These are phyloP conservation scores for Sclerotinia borealis DNA, from an alignment of 2,329 filamentous ascomycete genomes.

Conservation along the genomic window DNA sequence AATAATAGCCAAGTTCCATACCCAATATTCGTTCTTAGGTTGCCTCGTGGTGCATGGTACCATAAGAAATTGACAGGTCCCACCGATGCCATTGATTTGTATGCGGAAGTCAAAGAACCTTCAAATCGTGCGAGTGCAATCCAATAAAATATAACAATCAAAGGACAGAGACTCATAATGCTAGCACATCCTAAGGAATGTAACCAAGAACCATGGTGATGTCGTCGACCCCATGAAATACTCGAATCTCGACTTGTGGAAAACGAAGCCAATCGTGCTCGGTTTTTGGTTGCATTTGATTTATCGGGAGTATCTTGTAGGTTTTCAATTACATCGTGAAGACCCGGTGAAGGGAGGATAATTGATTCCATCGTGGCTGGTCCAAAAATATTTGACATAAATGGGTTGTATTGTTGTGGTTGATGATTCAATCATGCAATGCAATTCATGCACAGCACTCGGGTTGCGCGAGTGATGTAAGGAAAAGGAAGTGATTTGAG, in stretches of 20 bases:
- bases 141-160: conserved; percentile 25
- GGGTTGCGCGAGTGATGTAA: not conserved
- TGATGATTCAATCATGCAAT: not conserved
- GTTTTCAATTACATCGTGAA: conserved; percentile 8
- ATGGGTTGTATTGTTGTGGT: not conserved
- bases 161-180: conserved; percentile 22
- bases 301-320: conserved; percentile 5
- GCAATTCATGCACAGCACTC: too few relatives aligned
- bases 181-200: conserved; percentile 23
- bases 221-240: conserved; percentile 23
- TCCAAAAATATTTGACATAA: not conserved
- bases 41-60: conserved; percentile 15
- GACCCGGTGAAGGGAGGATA: conserved; percentile 15
- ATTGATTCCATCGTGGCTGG: conserved; percentile 14
- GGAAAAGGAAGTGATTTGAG: not conserved
- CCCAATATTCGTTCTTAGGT: conserved; percentile 17
- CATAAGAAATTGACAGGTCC: conserved; percentile 18
- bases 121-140: conserved; percentile 22
- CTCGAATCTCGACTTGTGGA: conserved; percentile 16
- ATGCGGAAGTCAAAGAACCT: conserved; percentile 19
- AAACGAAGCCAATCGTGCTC: conserved; percentile 14
- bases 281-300: not conserved
- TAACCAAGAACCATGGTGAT: conserved; percentile 26
- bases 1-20: conserved; percentile 34
- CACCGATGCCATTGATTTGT: conserved; percentile 11